These are phyloP conservation scores for Phytophthora kernoviae DNA, from an alignment of 352 stramenopile species.

Conservation along the genomic window DNA sequence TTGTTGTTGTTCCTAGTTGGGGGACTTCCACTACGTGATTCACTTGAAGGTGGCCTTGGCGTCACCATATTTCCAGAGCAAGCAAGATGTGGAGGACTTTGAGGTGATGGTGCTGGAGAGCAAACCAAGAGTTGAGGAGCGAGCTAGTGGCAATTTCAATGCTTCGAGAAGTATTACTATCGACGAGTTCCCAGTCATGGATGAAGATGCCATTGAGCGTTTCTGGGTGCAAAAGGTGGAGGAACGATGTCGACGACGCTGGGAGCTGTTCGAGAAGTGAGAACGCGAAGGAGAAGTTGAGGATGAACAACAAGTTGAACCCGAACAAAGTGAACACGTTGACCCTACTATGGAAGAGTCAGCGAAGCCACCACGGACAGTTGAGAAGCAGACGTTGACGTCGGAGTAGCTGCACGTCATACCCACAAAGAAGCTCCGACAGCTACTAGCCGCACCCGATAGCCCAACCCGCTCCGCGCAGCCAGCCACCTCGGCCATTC, in stretches of 20 bases:
- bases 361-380: slow-evolving; percentile 3
- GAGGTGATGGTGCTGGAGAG: slow-evolving; percentile 82
- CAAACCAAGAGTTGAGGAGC: slow-evolving; percentile 39
- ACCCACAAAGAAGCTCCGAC: slow-evolving; percentile 57
- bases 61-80: slow-evolving; percentile 76
- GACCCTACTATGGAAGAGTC: slow-evolving; percentile 4
- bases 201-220: slow-evolving; percentile 71
- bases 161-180: slow-evolving; percentile 72
- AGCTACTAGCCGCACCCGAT: slow-evolving; percentile 34
- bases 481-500: slow-evolving; percentile 50
- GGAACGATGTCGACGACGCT: slow-evolving; percentile 36
- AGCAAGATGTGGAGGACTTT: slow-evolving; percentile 56
- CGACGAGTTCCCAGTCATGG: slow-evolving; percentile 87
- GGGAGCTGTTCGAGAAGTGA: slow-evolving; percentile 59
- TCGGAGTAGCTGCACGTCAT: slow-evolving; percentile 47
- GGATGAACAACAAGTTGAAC: neutral
- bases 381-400: slow-evolving; percentile 46
- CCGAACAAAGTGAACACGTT: neutral
- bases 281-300: slow-evolving; percentile 21
- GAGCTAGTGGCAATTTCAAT: slow-evolving; percentile 25
- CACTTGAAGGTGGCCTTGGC: slow-evolving; percentile 66
- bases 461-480: slow-evolving; percentile 38
- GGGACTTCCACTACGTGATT: slow-evolving; percentile 83
- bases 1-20: slow-evolving; percentile 36
- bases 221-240: slow-evolving; percentile 87